Evolutionary conservation across 192 early-diverging fungal species (phyloP).

Genomic region (Coemansia reversa): DNA sequence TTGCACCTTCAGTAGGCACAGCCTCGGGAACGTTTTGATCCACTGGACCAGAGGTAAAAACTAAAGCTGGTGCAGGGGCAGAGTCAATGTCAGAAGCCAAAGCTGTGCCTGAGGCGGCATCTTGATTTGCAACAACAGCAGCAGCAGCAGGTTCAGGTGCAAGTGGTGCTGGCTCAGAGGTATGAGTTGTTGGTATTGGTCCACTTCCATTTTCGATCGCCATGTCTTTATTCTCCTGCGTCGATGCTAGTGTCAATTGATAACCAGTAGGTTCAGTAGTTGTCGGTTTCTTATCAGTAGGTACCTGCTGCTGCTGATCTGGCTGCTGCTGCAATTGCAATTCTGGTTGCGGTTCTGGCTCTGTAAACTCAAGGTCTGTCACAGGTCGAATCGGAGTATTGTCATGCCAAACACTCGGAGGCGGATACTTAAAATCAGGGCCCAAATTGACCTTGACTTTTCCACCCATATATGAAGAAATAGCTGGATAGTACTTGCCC

Average conservation of each 20-base stretch:
- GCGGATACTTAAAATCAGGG: slow-evolving; percentile 62
- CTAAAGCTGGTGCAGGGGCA: neutral
- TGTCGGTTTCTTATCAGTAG: slow-evolving; percentile 2
- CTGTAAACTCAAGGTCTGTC: slow-evolving; percentile 48
- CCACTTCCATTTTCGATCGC: neutral
- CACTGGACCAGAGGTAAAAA: neutral
- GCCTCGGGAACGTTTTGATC: neutral
- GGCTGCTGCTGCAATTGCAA: neutral
- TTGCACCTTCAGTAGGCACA: neutral
- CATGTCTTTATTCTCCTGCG: neutral
- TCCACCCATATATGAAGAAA: slow-evolving; percentile 67
- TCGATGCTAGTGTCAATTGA: neutral
- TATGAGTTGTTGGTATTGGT: neutral
- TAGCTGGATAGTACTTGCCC: slow-evolving; percentile 78
- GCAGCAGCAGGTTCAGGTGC: slow-evolving; percentile 1
- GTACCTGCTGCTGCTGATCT: neutral
- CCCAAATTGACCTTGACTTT: slow-evolving; percentile 68
- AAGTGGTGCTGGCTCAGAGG: slow-evolving; percentile 3
- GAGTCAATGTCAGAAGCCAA: too few relatives aligned
- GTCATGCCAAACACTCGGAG: slow-evolving; percentile 53
- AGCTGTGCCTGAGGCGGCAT: neutral
- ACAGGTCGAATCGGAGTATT: slow-evolving; percentile 40
- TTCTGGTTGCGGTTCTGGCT: slow-evolving; percentile 15
- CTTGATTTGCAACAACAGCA: neutral
- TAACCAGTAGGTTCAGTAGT: neutral